phyloP scores from a whole-genome alignment of 208 protist species.

The Trypanosoma grayi region DNA sequence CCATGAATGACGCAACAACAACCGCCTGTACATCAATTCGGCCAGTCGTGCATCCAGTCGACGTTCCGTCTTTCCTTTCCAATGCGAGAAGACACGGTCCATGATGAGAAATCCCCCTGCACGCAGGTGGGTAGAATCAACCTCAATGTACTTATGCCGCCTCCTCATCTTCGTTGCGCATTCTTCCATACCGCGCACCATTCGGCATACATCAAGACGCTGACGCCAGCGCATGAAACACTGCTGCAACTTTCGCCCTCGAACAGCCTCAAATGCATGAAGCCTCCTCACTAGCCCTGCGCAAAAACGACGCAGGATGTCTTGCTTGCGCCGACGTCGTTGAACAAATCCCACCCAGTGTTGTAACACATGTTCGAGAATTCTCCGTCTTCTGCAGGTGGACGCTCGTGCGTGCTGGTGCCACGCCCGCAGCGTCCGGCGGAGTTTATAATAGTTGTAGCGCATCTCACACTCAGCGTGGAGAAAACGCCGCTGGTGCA shows the following conservation, averaged over 20 bases:
- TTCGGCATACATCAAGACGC: slow-evolving; percentile 9
- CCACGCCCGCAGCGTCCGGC: slow-evolving; percentile 44
- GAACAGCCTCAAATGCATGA: slow-evolving; percentile 20
- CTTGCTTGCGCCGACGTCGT: not conserved
- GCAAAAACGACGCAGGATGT: slow-evolving; percentile 7
- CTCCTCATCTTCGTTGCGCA: slow-evolving; percentile 16
- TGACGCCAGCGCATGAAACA: slow-evolving; percentile 17
- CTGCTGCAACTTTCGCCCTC: slow-evolving; percentile 14
- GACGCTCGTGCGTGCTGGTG: not conserved
- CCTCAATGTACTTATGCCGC: slow-evolving; percentile 10
- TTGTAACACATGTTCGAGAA: slow-evolving; percentile 24
- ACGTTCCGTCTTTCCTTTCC: slow-evolving; percentile 37
- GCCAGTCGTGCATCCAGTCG: slow-evolving; percentile 40
- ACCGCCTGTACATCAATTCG: slow-evolving; percentile 21
- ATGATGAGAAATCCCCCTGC: slow-evolving; percentile 2
- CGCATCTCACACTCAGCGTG: slow-evolving; percentile 47
- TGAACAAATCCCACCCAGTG: slow-evolving; percentile 20
- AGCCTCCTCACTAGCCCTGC: slow-evolving; percentile 5
- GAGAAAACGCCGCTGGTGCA: slow-evolving; percentile 24
- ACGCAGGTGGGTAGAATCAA: not conserved
- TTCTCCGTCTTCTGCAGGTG: not conserved
- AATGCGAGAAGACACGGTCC: slow-evolving; percentile 24
- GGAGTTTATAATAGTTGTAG: slow-evolving; percentile 55
- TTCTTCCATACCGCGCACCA: slow-evolving; percentile 6
- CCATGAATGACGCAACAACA: slow-evolving; percentile 25